Percentiles rank a stretch among this genome's conserved stretches.
Conservation (phyloP, 371 early-diverging fungal species). For the Rhizopus sp. region DNA sequence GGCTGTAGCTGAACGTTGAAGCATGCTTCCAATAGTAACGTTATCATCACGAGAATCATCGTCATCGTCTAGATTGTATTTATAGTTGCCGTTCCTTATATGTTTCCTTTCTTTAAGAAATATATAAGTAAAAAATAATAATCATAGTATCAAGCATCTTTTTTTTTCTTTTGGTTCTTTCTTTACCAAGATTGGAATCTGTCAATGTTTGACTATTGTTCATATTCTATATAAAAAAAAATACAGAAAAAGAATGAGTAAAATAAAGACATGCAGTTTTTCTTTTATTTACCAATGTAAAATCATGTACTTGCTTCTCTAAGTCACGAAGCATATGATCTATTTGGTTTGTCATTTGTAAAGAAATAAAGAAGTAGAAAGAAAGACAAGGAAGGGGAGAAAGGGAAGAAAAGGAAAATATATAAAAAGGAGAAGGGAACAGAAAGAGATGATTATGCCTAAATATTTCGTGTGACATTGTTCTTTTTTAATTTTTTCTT, state of each 20-base stretch:
- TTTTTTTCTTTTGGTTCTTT: no score
- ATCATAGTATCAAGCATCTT: background rate
- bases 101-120: background rate
- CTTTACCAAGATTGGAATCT: background rate
- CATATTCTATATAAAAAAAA: conserved; percentile 6
- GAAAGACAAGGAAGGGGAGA: conserved; percentile 1
- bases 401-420: no score
- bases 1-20: conserved; percentile 25
- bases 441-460: background rate
- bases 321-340: conserved; percentile 39
- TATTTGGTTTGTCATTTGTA: conserved; percentile 26
- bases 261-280: conserved; percentile 1
- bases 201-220: background rate
- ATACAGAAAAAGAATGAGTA: background rate
- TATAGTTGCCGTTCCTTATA: background rate
- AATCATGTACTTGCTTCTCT: conserved; percentile 47
- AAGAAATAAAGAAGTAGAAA: conserved; percentile 16
- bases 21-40: conserved; percentile 27
- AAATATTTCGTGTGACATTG: conserved; percentile 7
- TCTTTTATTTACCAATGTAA: conserved; percentile 37
- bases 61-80: conserved; percentile 4
- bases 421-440: conserved; percentile 2
- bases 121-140: no score
- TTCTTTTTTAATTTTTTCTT: no score
- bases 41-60: conserved; percentile 38